Percentiles rank a stretch among this genome's conserved stretches.
Evolutionary conservation across 306 rosid species (phyloP).

Genomic region (Gastrolobium bilobum): DNA sequence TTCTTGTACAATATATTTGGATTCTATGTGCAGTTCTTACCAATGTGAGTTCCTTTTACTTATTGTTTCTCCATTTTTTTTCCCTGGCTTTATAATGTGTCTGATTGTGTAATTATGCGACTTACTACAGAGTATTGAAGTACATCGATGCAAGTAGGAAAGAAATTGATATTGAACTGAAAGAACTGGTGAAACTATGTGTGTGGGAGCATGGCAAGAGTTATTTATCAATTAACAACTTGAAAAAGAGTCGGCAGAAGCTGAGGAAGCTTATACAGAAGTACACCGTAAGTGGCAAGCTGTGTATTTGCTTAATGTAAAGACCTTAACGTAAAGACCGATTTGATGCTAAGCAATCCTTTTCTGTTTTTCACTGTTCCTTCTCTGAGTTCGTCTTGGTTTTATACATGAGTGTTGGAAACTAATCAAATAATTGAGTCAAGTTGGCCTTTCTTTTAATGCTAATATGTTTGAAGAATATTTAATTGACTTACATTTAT

Average conservation of each 20-base stretch:
- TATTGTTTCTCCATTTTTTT: neutral
- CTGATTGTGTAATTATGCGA: conserved; percentile 33
- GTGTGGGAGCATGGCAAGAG: conserved; percentile 77
- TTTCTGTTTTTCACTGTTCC: neutral
- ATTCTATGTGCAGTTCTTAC: conserved; percentile 87
- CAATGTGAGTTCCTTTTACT: conserved; percentile 66
- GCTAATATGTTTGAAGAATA: neutral
- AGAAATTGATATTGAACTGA: conserved; percentile 68
- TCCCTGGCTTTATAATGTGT: neutral
- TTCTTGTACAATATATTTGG: conserved; percentile 82
- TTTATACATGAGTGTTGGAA: conserved; percentile 3
- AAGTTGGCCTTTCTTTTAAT: neutral
- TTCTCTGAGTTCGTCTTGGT: neutral
- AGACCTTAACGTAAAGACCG: neutral
- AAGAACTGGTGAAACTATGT: conserved; percentile 70
- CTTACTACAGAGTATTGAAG: conserved; percentile 66
- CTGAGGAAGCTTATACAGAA: conserved; percentile 84
- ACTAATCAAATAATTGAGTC: neutral
- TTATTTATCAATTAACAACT: conserved; percentile 64
- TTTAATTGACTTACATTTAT: neutral
- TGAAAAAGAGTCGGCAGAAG: conserved; percentile 76
- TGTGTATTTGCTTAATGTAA: neutral
- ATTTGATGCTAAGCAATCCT: neutral
- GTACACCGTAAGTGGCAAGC: conserved; percentile 69
- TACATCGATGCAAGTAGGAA: conserved; percentile 66